Evolutionary conservation across 2,329 filamentous ascomycete genomes (phyloP).

Genomic region (Nemania sp.): DNA sequence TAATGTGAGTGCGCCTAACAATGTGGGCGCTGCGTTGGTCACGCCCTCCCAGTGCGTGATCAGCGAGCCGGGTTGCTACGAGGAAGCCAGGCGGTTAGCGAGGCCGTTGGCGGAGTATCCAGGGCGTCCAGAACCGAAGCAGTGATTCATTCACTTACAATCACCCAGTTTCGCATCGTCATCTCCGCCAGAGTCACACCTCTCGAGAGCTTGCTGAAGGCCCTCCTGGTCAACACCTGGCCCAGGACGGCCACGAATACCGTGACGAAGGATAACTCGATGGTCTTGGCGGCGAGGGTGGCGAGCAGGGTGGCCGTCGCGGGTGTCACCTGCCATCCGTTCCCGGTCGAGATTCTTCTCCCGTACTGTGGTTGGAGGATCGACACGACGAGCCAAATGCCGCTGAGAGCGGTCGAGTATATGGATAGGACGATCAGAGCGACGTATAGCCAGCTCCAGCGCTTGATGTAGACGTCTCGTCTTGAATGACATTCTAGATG

Average conservation of each 20-base stretch:
- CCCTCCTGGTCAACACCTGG: conserved; percentile 72
- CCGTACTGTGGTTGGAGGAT: conserved; percentile 67
- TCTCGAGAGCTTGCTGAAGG: conserved; percentile 61
- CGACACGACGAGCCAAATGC: conserved; percentile 67
- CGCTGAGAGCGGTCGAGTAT: conserved; percentile 68
- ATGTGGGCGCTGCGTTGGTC: conserved; percentile 63
- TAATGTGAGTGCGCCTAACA: conserved; percentile 68
- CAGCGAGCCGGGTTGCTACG: conserved; percentile 68
- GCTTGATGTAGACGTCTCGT: conserved; percentile 38
- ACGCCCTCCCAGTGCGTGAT: conserved; percentile 71
- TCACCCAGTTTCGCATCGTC: conserved; percentile 76
- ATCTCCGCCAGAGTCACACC: conserved; percentile 78
- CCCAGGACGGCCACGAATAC: conserved; percentile 76
- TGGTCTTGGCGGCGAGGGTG: conserved; percentile 74
- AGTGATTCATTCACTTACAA: conserved; percentile 43
- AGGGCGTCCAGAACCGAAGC: not conserved
- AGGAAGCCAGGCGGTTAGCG: conserved; percentile 1
- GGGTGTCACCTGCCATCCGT: conserved; percentile 55
- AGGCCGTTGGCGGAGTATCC: not conserved
- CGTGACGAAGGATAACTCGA: conserved; percentile 78
- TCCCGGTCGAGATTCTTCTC: conserved; percentile 56
- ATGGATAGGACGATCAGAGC: conserved; percentile 56
- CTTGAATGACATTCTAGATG: conserved; percentile 38
- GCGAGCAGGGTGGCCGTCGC: conserved; percentile 69
- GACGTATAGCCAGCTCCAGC: conserved; percentile 54